These are phyloP conservation scores for Emergomyces pasteurianus DNA, from an alignment of 2,329 filamentous ascomycete species.

Conservation along the genomic window DNA sequence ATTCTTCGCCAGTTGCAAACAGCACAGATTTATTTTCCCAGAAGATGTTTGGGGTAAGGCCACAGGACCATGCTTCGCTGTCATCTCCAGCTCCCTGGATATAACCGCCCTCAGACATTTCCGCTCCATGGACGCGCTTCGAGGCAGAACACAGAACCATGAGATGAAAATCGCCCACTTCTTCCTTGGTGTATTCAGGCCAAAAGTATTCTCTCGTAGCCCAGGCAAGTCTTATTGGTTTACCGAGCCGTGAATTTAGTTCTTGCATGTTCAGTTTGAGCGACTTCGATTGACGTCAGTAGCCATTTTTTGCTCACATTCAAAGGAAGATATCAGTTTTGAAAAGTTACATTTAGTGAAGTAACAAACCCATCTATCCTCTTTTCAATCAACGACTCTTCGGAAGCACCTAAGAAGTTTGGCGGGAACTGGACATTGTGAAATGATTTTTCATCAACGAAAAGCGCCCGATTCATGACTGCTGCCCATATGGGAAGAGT, in stretches of 20 bases:
- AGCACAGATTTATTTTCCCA: conserved; percentile 58
- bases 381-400: conserved; percentile 65
- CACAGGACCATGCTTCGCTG: conserved; percentile 80
- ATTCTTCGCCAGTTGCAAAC: conserved; percentile 52
- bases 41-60: conserved; percentile 66
- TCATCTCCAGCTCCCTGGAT: conserved; percentile 94
- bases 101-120: conserved; percentile 62
- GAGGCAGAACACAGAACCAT: conserved; percentile 82
- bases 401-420: conserved; percentile 58
- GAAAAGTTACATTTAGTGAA: conserved; percentile 32
- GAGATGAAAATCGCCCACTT: conserved; percentile 49
- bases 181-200: conserved; percentile 32
- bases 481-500: conserved; percentile 90
- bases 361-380: conserved; percentile 45
- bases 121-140: conserved; percentile 54
- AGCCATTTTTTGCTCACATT: neutral
- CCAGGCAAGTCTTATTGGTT: conserved; percentile 70
- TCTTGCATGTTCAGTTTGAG: conserved; percentile 49
- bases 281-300: conserved; percentile 32
- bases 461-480: conserved; percentile 69
- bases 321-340: neutral
- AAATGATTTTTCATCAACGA: conserved; percentile 42
- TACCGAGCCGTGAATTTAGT: conserved; percentile 47
- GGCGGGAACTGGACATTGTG: conserved; percentile 58
- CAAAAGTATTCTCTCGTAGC: conserved; percentile 54